Evolutionary conservation across 768 basidiomycete genomes (phyloP).

Genomic region (Hydnum rufescens): DNA sequence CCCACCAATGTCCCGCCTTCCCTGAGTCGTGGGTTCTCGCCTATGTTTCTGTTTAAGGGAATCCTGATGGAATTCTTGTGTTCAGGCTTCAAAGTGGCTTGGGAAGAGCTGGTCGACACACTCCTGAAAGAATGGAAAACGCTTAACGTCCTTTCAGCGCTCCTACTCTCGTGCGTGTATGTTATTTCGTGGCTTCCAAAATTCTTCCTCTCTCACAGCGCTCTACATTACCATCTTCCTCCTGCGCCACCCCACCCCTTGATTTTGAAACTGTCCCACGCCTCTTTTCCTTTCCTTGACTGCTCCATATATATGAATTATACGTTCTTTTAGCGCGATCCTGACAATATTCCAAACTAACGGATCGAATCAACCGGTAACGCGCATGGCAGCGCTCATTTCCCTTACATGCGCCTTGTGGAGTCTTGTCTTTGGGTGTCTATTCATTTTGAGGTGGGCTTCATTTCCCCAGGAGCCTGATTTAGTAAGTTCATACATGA

Average conservation of each 20-base stretch:
- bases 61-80: constrained; percentile 3
- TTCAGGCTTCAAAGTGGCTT: constrained; percentile 38
- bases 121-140: constrained; percentile 63
- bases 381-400: constrained; percentile 8
- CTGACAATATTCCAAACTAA: constrained; percentile 10
- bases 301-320: not conserved
- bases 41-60: not conserved
- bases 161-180: constrained; percentile 30
- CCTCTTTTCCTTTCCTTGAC: no score
- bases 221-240: not conserved
- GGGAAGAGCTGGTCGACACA: constrained; percentile 54
- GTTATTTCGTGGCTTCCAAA: no score
- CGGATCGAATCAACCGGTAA: constrained; percentile 9
- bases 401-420: constrained; percentile 6
- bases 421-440: constrained; percentile 10
- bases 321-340: constrained; percentile 6
- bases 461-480: not conserved
- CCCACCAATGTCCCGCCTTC: constrained; percentile 8
- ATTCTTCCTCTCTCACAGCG: no score
- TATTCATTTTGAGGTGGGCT: constrained; percentile 8
- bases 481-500: not conserved
- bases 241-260: not conserved
- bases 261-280: no score
- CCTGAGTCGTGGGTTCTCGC: not conserved
- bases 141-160: constrained; percentile 46